phyloP scores from a whole-genome alignment of 129 eudicot genomes.

The Lactuca saligna region DNA sequence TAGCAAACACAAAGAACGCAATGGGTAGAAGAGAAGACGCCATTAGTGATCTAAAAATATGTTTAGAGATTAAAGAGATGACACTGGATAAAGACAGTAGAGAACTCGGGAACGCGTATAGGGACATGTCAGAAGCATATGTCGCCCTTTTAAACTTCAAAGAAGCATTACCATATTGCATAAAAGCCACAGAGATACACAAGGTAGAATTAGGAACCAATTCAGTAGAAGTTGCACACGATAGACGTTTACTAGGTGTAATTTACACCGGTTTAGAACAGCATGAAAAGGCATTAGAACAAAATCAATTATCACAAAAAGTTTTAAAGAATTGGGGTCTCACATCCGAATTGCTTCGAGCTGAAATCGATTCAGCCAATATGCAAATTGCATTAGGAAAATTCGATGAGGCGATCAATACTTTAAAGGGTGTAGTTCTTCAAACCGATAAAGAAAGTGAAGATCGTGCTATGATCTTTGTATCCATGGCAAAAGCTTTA shows the following conservation, averaged over 20 bases:
- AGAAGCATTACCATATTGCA: constrained; percentile 77
- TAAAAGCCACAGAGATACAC: constrained; percentile 71
- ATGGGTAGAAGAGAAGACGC: constrained; percentile 97
- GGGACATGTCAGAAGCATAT: constrained; percentile 77
- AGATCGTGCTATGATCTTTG: constrained; percentile 72
- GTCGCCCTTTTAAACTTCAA: constrained; percentile 69
- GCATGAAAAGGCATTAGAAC: constrained; percentile 79
- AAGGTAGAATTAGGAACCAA: constrained; percentile 55
- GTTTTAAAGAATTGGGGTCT: constrained; percentile 88
- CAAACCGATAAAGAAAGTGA: constrained; percentile 78
- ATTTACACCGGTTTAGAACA: constrained; percentile 84
- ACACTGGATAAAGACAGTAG: constrained; percentile 60
- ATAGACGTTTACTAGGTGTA: constrained; percentile 79
- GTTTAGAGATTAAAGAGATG: constrained; percentile 74
- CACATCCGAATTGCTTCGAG: constrained; percentile 67
- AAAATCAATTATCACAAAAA: constrained; percentile 73
- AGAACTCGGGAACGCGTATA: constrained; percentile 72
- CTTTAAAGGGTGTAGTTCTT: constrained; percentile 60
- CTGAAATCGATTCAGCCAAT: constrained; percentile 87
- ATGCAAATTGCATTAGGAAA: constrained; percentile 91
- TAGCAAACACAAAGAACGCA: constrained; percentile 73
- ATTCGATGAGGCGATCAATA: constrained; percentile 66
- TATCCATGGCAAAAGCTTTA: constrained; percentile 87
- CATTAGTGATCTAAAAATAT: constrained; percentile 52
- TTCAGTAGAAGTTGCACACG: constrained; percentile 87